Conservation (phyloP, 2,329 filamentous ascomycete genomes). For the Scolecobasidium constrictum region DNA sequence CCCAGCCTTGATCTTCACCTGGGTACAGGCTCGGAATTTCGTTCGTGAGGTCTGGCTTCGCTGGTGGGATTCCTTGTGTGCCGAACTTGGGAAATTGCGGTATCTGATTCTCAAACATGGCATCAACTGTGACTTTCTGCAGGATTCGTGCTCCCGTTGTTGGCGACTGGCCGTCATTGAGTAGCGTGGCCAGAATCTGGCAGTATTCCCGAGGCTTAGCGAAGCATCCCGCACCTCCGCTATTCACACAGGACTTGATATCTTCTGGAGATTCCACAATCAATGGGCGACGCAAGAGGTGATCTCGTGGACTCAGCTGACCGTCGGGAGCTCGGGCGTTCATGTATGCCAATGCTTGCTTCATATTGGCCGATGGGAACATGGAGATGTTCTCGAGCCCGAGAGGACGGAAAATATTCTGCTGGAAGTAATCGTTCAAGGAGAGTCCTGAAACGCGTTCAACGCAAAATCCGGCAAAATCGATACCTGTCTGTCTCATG, state of each 20-base stretch:
- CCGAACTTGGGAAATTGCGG: conserved; percentile 24
- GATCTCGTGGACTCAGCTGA: neutral
- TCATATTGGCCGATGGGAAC: neutral
- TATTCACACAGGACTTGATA: conserved; percentile 32
- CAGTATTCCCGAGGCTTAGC: conserved; percentile 6
- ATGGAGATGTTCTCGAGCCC: conserved; percentile 6
- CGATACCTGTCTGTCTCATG: no score
- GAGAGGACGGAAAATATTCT: conserved; percentile 8
- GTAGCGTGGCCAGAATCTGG: conserved; percentile 10
- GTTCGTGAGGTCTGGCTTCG: conserved; percentile 24
- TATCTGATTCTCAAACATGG: conserved; percentile 15
- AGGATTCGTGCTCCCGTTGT: conserved; percentile 6
- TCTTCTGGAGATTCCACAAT: conserved; percentile 21
- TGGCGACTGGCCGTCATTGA: conserved; percentile 9
- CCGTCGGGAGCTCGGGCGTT: neutral
- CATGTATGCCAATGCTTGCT: conserved; percentile 1
- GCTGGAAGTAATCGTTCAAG: conserved; percentile 9
- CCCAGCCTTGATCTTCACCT: conserved; percentile 40
- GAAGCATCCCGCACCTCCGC: conserved; percentile 9
- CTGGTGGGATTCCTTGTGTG: conserved; percentile 18
- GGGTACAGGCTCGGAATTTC: conserved; percentile 7
- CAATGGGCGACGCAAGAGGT: neutral
- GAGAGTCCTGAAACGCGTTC: conserved; percentile 26
- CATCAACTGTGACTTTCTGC: conserved; percentile 7
- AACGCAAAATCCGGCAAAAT: conserved; percentile 38